Base-by-base conservation (phyloP, 2,329 filamentous ascomycete genomes). In the Colletotrichum truncatum region DNA sequence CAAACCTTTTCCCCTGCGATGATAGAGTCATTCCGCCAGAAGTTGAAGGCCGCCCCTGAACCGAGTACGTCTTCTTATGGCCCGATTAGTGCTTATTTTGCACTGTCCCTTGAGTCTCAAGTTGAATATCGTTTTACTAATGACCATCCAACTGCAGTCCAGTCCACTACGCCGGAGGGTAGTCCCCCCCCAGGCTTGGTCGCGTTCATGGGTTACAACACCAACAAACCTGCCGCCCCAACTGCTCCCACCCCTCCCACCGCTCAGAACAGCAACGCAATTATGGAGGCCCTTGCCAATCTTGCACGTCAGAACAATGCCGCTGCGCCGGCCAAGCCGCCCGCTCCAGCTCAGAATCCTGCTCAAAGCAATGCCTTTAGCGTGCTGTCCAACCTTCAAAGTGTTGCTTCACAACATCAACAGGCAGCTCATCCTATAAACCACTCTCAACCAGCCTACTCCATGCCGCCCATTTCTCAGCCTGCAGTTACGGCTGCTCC, bases 1-100 rank as follows among this genome's bases (percentile, higher is more conserved):
- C 91, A 92, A 76, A 98, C 94, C 21, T 98, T 99, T 78, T 94
- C 96, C 25, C 77, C 85, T 41, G 79, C 89, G 57, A 91, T 97
- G 88, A 87, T 99, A 72, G 84, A 85, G 68, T 88, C 88, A 36
- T 97, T 97, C 85, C 95, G 93, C 80, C 86, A 93, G 75, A 94
- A 93, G 78, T 78, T 97, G 73, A 90, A 85, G 68, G 84, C 88
- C 66, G 82, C 86, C 52, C 75, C 83, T 64, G 78, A 83, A 70
- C 83, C 86, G 75, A 89, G 91, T 94, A 93, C 84, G 91, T 83
- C 70, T 70, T 66, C 67, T 68, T 23, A 23, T 69, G 67, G 16
- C 16, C 21, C 14, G n/a, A 46, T 25, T 16, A 16, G 28, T 14
- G 21, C 49, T 32, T 64, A 11, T 56, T 51, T 61, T 62, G 61